Conservation (phyloP, 495 filamentous ascomycete genomes). For the Neurospora sp. region DNA sequence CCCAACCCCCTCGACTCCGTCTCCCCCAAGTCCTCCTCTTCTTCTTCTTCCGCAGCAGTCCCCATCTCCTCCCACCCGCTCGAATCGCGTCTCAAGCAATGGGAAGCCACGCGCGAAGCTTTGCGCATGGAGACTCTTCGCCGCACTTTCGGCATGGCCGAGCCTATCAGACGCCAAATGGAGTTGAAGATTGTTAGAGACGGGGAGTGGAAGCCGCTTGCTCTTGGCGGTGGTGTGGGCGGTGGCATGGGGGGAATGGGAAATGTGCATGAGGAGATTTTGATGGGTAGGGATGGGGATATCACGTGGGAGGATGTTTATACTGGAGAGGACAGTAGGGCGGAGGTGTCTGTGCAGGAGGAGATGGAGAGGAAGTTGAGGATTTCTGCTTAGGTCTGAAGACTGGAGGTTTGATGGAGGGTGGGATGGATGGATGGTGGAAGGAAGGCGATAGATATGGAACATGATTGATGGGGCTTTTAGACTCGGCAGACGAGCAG, state of each 20-base stretch:
- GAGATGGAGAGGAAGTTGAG: slow-evolving; percentile 87
- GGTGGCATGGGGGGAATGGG: slow-evolving; percentile 19
- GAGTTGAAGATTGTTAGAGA: slow-evolving; percentile 70
- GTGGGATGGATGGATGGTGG: slow-evolving; percentile 21
- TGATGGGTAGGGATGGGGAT: slow-evolving; percentile 64
- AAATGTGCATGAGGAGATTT: slow-evolving; percentile 66
- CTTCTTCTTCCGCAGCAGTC: slow-evolving; percentile 21
- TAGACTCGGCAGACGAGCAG: no score
- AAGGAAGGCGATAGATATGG: no score
- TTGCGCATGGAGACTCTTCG: slow-evolving; percentile 81
- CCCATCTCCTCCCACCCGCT: slow-evolving; percentile 71
- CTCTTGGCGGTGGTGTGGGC: slow-evolving; percentile 24
- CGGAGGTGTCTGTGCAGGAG: slow-evolving; percentile 62
- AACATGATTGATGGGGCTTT: no score
- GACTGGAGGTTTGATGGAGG: no score
- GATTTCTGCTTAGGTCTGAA: slow-evolving; percentile 23
- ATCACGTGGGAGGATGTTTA: slow-evolving; percentile 91
- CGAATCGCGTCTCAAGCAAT: slow-evolving; percentile 73
- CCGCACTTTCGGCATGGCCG: slow-evolving; percentile 81
- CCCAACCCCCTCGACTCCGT: slow-evolving; percentile 36
- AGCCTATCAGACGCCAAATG: slow-evolving; percentile 83
- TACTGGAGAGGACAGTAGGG: slow-evolving; percentile 57
- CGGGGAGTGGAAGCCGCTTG: slow-evolving; percentile 42
- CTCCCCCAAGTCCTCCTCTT: slow-evolving; percentile 38
- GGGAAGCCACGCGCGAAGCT: slow-evolving; percentile 72